Percentiles rank a stretch among this genome's conserved stretches.
Conservation (phyloP, 2,329 filamentous ascomycete genomes). For the Ophiostoma angusticollis region DNA sequence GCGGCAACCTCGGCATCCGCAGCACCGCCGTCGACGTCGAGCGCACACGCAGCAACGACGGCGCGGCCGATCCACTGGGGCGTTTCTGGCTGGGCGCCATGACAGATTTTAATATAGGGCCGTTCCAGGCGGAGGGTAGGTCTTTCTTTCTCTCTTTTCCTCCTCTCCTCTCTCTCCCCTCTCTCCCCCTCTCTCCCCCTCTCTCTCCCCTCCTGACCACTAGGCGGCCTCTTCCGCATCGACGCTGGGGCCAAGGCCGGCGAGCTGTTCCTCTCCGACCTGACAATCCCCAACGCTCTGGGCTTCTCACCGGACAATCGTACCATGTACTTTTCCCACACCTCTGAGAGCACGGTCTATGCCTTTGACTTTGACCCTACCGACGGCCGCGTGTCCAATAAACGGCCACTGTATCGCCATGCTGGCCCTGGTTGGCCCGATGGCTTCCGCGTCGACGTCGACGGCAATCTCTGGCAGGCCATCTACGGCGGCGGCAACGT, state of each 20-base stretch:
- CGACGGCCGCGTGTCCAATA: conserved; percentile 54
- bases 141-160: conserved; percentile 1
- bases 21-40: conserved; percentile 26
- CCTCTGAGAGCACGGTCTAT: conserved; percentile 55
- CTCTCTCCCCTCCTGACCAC: not conserved
- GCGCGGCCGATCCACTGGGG: conserved; percentile 65
- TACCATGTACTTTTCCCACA: conserved; percentile 76
- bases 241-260: conserved; percentile 43
- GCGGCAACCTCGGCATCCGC: conserved; percentile 9
- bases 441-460: conserved; percentile 69
- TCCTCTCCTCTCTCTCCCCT: not conserved
- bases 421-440: conserved; percentile 58
- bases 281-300: conserved; percentile 75
- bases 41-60: conserved; percentile 64
- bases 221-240: conserved; percentile 64
- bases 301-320: conserved; percentile 63
- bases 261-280: conserved; percentile 44
- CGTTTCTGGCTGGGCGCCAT: conserved; percentile 79
- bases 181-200: not conserved
- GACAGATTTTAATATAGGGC: conserved; percentile 54
- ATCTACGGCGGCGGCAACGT: conserved; percentile 70
- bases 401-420: conserved; percentile 61
- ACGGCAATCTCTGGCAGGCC: conserved; percentile 82
- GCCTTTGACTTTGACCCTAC: conserved; percentile 58
- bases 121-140: conserved; percentile 48